phyloP scores from a whole-genome alignment of 345 rosid genomes.

The Citrus cavaleriei region DNA sequence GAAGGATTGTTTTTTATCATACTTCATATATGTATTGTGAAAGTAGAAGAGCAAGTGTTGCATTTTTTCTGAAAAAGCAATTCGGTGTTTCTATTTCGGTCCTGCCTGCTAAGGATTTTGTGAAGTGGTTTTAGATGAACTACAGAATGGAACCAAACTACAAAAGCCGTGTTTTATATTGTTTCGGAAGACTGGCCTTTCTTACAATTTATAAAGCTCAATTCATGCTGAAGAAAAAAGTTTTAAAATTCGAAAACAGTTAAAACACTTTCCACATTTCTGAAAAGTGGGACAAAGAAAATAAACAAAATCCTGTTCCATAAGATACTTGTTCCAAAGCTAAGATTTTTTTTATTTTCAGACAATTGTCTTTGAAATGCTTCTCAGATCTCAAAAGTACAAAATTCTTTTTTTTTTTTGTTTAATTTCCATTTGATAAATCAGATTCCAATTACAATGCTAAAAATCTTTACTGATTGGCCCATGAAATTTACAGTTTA shows the following conservation, averaged over 20 bases:
- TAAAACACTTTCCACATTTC: neutral
- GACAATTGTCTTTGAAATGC: neutral
- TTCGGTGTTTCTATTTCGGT: neutral
- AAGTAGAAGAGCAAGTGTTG: neutral
- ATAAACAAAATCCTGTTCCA: neutral
- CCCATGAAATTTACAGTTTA: neutral
- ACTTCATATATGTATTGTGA: neutral
- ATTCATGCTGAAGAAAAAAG: neutral
- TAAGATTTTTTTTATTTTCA: neutral
- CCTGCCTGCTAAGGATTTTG: neutral
- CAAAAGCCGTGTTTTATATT: neutral
- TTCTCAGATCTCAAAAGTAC: neutral
- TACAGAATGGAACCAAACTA: neutral
- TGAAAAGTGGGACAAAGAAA: neutral
- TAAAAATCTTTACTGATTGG: neutral
- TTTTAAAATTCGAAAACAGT: neutral
- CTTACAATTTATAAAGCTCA: neutral
- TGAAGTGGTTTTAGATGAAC: neutral
- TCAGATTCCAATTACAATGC: neutral
- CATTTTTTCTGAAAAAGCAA: neutral
- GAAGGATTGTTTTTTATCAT: neutral
- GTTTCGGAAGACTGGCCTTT: neutral
- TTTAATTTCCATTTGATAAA: neutral
- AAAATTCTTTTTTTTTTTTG: neutral
- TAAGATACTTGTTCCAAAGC: neutral